These are phyloP conservation scores for Pigoraptor vietnamica DNA, from an alignment of 78 protist genomes.

Conservation along the genomic window DNA sequence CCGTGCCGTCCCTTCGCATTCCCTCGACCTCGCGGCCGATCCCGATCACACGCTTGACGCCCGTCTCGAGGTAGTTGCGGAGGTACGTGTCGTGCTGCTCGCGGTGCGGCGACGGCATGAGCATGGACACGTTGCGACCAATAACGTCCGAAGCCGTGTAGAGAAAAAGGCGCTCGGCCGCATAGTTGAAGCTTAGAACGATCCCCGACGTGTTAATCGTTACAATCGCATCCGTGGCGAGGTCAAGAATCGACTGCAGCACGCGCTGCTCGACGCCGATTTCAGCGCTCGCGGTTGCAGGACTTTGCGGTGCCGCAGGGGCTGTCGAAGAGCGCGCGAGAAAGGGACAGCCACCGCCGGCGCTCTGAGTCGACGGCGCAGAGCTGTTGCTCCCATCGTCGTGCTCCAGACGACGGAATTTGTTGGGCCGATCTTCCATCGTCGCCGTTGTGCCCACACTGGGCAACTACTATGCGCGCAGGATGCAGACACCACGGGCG, in stretches of 20 bases:
- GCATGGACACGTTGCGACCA: conserved; percentile 22
- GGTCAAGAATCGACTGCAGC: neutral
- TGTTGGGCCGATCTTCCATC: too few relatives aligned
- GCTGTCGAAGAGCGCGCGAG: neutral
- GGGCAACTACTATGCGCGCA: too few relatives aligned
- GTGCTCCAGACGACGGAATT: too few relatives aligned
- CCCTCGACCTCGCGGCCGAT: neutral
- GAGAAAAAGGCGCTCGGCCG: neutral
- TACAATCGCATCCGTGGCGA: neutral
- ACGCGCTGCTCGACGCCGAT: neutral
- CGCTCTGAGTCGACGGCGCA: too few relatives aligned
- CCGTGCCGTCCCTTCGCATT: neutral
- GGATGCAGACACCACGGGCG: too few relatives aligned
- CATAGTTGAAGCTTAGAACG: neutral
- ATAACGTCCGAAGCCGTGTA: neutral
- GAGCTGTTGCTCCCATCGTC: too few relatives aligned
- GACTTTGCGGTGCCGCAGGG: neutral
- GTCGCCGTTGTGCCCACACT: too few relatives aligned
- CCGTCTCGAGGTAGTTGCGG: conserved; percentile 12
- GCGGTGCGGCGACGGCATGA: conserved; percentile 20
- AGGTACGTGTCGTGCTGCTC: conserved; percentile 37
- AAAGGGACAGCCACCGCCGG: neutral
- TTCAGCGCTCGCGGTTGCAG: neutral
- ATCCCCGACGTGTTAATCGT: conserved; percentile 2
- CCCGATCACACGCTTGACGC: conserved; percentile 12